Percentiles rank a stretch among this genome's conserved stretches.
These are phyloP conservation scores for Suillus clintonianus DNA, from an alignment of 768 basidiomycete species.

Conservation along the genomic window DNA sequence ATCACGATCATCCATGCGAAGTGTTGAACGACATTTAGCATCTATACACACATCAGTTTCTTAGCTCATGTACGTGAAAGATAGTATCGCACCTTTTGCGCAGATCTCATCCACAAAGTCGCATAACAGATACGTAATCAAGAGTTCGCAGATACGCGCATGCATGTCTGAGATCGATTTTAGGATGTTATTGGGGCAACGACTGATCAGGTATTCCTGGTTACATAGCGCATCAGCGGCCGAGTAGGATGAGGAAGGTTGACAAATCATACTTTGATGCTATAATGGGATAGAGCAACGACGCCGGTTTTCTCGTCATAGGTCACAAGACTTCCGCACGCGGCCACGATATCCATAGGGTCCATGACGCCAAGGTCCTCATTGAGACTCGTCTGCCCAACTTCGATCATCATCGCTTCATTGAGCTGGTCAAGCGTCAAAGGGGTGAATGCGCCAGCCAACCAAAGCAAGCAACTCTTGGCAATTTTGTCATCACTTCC, in stretches of 20 bases:
- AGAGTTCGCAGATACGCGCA: background rate
- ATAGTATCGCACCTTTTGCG: background rate
- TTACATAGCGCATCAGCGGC: background rate
- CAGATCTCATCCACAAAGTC: background rate
- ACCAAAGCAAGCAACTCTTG: background rate
- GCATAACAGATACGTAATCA: background rate
- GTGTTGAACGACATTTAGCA: no score
- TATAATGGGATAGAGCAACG: constrained; percentile 6
- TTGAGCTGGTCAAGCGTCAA: background rate
- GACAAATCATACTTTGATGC: constrained; percentile 4
- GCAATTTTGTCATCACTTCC: background rate
- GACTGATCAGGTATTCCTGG: background rate
- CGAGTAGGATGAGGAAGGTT: no score
- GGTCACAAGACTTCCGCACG: constrained; percentile 1
- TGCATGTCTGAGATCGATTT: background rate
- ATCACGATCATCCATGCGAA: no score
- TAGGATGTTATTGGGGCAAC: background rate
- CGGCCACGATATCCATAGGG: background rate
- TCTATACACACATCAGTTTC: background rate
- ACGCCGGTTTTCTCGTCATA: background rate
- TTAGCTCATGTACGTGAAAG: background rate
- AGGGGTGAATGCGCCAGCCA: background rate
- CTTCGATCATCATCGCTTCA: constrained; percentile 4
- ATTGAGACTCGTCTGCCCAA: background rate
- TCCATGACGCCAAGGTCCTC: background rate